Evolutionary conservation across 805 yeast genomes (phyloP).

Genomic region (Barnettozyma populi): DNA sequence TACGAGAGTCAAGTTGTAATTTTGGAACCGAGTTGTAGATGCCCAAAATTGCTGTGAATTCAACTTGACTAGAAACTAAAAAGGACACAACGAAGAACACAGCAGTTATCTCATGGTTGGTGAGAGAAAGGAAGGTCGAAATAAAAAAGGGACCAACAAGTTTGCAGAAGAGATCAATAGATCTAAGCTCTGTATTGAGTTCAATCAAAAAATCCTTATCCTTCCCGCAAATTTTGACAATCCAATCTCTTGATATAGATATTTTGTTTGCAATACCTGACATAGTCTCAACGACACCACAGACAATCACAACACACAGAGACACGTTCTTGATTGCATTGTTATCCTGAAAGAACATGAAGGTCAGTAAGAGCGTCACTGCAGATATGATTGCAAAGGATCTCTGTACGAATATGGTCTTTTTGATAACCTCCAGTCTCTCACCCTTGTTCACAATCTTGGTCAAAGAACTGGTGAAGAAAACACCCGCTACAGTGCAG

Average conservation of each 20-base stretch:
- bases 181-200: constrained; percentile 31
- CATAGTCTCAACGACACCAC: constrained; percentile 32
- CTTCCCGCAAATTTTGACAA: constrained; percentile 30
- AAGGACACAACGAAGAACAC: constrained; percentile 26
- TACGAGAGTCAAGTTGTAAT: constrained; percentile 12
- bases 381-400: constrained; percentile 17
- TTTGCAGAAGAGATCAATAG: constrained; percentile 35
- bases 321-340: constrained; percentile 5
- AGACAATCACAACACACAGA: constrained; percentile 20
- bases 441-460: constrained; percentile 25
- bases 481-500: constrained; percentile 26
- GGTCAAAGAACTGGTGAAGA: constrained; percentile 27
- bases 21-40: constrained; percentile 30
- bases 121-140: constrained; percentile 26
- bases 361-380: constrained; percentile 8
- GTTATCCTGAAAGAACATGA: constrained; percentile 10
- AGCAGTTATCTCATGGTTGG: constrained; percentile 22
- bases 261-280: constrained; percentile 31
- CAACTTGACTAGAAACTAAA: constrained; percentile 27
- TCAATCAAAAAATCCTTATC: constrained; percentile 22
- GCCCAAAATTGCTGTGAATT: constrained; percentile 29
- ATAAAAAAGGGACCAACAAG: constrained; percentile 34
- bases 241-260: constrained; percentile 38
- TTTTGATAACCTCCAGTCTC: constrained; percentile 28
- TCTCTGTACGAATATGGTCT: constrained; percentile 28